phyloP scores from a whole-genome alignment of 148 eudicot species.

The Salicornia ramosissima region DNA sequence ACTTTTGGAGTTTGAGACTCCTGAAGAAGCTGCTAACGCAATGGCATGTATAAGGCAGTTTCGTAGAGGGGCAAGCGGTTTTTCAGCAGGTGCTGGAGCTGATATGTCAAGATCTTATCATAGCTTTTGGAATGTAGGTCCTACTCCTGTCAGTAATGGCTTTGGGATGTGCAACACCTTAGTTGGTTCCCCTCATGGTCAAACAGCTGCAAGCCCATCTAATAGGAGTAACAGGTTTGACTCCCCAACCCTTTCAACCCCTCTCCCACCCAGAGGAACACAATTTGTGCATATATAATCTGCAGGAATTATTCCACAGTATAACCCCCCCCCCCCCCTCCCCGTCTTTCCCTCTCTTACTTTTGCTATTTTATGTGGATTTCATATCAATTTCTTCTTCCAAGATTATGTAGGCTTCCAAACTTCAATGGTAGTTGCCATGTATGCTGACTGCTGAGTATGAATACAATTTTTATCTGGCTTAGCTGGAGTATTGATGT shows the following conservation, averaged over 20 bases:
- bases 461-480: too few relatives aligned
- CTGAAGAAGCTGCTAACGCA: conserved; percentile 81
- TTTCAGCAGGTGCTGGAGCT: conserved; percentile 25
- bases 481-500: background rate
- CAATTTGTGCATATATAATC: background rate
- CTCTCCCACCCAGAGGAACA: background rate
- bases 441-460: background rate
- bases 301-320: background rate
- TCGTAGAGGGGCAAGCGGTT: conserved; percentile 47
- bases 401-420: too few relatives aligned
- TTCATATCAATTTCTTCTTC: too few relatives aligned
- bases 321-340: too few relatives aligned
- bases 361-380: background rate
- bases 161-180: conserved; percentile 28
- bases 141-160: conserved; percentile 33
- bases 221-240: conserved; percentile 38
- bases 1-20: conserved; percentile 77
- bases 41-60: conserved; percentile 64
- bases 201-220: conserved; percentile 44
- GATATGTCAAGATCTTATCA: conserved; percentile 38
- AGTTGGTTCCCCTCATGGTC: conserved; percentile 58
- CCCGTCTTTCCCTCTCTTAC: background rate
- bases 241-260: conserved; percentile 19
- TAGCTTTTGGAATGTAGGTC: conserved; percentile 30
- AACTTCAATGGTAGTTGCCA: background rate